Evolutionary conservation across 2,329 filamentous ascomycete genomes (phyloP).

Genomic region (Phyllosticta paracitricarpa): DNA sequence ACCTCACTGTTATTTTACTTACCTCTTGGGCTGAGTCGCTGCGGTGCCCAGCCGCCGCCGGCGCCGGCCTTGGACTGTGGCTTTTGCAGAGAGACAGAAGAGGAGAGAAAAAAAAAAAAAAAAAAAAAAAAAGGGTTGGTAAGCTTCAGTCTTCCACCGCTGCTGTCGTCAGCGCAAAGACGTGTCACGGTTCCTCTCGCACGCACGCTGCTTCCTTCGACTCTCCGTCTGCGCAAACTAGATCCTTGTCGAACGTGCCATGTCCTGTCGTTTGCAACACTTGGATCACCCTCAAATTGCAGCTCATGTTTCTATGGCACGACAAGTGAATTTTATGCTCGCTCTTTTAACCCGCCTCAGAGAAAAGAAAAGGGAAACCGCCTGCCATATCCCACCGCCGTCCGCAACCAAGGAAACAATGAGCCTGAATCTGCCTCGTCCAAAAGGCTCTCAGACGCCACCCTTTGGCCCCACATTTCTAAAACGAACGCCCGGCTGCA

Average conservation of each 20-base stretch:
- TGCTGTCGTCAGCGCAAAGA: not conserved
- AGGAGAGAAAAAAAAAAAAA: no score
- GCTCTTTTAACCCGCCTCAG: slow-evolving; percentile 4
- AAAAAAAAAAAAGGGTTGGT: not conserved
- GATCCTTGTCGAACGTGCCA: not conserved
- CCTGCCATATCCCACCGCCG: slow-evolving; percentile 1
- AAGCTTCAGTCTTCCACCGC: no score
- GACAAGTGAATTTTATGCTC: slow-evolving; percentile 6
- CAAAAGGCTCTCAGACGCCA: slow-evolving; percentile 8
- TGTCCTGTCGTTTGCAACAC: not conserved
- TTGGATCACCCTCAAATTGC: not conserved
- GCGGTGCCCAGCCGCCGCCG: not conserved
- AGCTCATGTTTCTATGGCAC: not conserved
- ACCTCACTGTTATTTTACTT: not conserved
- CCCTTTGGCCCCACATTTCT: slow-evolving; percentile 10
- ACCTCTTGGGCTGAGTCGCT: not conserved
- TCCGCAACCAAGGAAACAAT: slow-evolving; percentile 1
- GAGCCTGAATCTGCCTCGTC: slow-evolving; percentile 1
- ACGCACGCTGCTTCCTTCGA: not conserved
- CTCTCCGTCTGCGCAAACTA: not conserved
- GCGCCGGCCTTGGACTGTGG: not conserved
- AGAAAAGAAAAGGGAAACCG: not conserved
- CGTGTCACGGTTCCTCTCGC: not conserved
- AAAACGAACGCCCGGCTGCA: slow-evolving; percentile 10
- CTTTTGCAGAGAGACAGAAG: not conserved